Evolutionary conservation across 805 yeast species (phyloP).

Genomic region (Monosporozyma aquatica): DNA sequence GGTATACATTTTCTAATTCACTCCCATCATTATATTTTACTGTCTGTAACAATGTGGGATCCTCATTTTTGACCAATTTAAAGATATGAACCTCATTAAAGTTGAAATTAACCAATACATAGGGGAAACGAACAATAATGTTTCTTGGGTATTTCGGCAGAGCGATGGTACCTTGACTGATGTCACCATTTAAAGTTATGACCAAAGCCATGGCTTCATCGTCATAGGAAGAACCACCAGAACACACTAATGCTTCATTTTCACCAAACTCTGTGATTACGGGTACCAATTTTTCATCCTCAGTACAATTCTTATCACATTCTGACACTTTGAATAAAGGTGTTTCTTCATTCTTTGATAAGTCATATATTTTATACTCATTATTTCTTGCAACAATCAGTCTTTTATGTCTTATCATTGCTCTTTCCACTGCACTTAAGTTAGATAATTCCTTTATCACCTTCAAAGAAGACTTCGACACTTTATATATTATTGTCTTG

Average conservation of each 20-base stretch:
- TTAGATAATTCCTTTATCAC: constrained; percentile 6
- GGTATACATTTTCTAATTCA: background rate
- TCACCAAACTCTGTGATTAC: constrained; percentile 15
- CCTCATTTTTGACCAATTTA: constrained; percentile 8
- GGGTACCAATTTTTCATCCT: constrained; percentile 14
- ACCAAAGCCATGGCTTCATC: constrained; percentile 27
- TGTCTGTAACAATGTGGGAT: constrained; percentile 15
- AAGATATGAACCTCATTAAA: constrained; percentile 5
- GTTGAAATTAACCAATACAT: constrained; percentile 17
- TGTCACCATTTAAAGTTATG: constrained; percentile 25
- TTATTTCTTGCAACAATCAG: constrained; percentile 19
- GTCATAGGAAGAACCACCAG: constrained; percentile 22
- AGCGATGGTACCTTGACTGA: constrained; percentile 25
- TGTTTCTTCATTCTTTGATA: constrained; percentile 9
- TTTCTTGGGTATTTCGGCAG: constrained; percentile 22
- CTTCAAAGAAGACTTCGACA: constrained; percentile 8
- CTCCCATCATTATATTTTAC: constrained; percentile 3
- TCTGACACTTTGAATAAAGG: constrained; percentile 28
- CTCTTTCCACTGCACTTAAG: constrained; percentile 3
- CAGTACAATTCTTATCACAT: constrained; percentile 9
- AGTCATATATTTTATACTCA: constrained; percentile 21
- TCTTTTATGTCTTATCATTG: constrained; percentile 6
- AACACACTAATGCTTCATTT: constrained; percentile 19
- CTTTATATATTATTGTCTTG: constrained; percentile 9
- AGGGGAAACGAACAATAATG: constrained; percentile 19